These are phyloP conservation scores for Pythium periplocum DNA, from an alignment of 352 stramenopile species.

Conservation along the genomic window DNA sequence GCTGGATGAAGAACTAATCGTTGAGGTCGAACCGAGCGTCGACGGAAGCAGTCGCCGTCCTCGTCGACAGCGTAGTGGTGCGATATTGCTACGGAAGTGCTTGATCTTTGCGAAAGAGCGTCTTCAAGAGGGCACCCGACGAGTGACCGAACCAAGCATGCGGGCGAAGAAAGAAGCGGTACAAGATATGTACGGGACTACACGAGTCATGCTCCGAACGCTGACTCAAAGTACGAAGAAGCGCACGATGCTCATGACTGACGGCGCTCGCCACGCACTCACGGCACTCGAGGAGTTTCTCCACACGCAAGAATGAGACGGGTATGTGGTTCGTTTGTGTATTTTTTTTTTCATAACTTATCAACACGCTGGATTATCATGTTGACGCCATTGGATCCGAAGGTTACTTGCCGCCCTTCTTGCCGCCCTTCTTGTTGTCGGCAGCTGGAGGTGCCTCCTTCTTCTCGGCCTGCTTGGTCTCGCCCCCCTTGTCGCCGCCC, in stretches of 20 bases:
- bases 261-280: conserved; percentile 6
- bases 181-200: no score
- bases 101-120: conserved; percentile 5
- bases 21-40: no score
- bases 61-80: conserved; percentile 3
- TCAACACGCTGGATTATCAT: no score
- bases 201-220: no score
- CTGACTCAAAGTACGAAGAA: conserved; percentile 3
- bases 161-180: no score
- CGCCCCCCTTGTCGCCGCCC: conserved; percentile 16
- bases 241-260: conserved; percentile 1
- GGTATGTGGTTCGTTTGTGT: no score
- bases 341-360: no score
- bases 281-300: conserved; percentile 4
- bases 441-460: conserved; percentile 17
- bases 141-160: no score
- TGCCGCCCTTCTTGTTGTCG: conserved; percentile 31
- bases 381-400: no score
- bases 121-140: not conserved
- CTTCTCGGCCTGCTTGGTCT: conserved; percentile 18
- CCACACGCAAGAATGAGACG: no score
- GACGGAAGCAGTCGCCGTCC: no score
- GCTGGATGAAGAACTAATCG: conserved; percentile 12
- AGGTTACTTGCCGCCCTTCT: conserved; percentile 37
- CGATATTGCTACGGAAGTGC: conserved; percentile 17